These are phyloP conservation scores for Thelonectria blattea DNA, from an alignment of 2,329 filamentous ascomycete species.

Conservation along the genomic window DNA sequence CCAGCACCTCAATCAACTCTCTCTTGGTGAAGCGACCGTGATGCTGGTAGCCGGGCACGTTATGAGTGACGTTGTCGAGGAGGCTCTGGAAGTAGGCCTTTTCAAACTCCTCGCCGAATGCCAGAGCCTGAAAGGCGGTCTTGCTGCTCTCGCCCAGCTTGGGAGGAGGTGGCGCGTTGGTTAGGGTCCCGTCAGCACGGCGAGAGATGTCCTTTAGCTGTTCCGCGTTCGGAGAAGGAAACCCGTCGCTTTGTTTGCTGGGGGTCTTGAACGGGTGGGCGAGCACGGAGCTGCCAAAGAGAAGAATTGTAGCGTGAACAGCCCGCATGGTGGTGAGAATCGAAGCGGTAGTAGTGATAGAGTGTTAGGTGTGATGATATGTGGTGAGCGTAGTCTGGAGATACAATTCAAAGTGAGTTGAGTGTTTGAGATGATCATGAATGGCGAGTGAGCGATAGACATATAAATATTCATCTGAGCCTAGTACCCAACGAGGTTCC, in stretches of 20 bases:
- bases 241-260: neutral
- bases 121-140: conserved; percentile 13
- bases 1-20: conserved; percentile 1
- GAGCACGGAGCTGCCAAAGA: neutral
- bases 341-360: no score
- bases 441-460: no score
- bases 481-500: no score
- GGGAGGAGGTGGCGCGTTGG: conserved; percentile 5
- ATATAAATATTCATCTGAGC: no score
- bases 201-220: neutral
- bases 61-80: conserved; percentile 8
- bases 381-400: no score
- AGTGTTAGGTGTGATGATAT: no score
- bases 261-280: neutral
- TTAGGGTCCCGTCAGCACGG: conserved; percentile 6
- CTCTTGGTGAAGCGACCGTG: neutral
- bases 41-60: neutral
- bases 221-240: neutral
- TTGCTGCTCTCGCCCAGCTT: conserved; percentile 11
- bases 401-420: no score
- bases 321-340: neutral
- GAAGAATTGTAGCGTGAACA: neutral
- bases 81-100: conserved; percentile 12
- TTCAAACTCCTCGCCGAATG: conserved; percentile 14
- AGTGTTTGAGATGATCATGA: no score